Evolutionary conservation across 2,329 filamentous ascomycete species (phyloP).

Genomic region (Lomentospora prolificans): DNA sequence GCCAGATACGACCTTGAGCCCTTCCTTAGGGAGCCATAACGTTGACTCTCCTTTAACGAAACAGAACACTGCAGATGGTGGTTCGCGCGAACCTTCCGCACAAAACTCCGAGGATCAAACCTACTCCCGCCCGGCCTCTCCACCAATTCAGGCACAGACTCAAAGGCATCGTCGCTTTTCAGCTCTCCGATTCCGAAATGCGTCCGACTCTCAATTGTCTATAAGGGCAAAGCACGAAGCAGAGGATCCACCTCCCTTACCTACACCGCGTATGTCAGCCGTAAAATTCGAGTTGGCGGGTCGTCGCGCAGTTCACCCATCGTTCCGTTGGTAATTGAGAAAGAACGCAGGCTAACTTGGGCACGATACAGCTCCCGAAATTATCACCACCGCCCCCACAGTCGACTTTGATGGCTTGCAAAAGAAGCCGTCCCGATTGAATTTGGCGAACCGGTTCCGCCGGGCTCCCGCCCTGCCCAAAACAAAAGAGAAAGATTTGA

Average conservation of each 20-base stretch:
- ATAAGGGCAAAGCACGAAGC: constrained; percentile 61
- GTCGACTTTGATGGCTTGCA: constrained; percentile 45
- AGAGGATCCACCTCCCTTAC: constrained; percentile 46
- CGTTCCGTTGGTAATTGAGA: background rate
- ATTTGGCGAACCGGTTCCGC: constrained; percentile 38
- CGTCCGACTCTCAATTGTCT: constrained; percentile 83
- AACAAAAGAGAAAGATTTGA: background rate
- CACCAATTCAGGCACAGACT: constrained; percentile 43
- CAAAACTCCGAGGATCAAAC: constrained; percentile 10
- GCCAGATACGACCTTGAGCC: background rate
- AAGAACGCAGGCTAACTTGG: background rate
- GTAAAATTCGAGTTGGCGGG: background rate
- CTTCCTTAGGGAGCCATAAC: background rate
- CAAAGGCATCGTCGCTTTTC: constrained; percentile 53
- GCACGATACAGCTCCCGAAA: constrained; percentile 47
- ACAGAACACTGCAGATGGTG: constrained; percentile 9
- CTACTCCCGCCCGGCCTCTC: constrained; percentile 30
- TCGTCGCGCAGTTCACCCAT: background rate
- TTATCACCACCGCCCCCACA: constrained; percentile 88
- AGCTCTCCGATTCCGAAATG: constrained; percentile 78
- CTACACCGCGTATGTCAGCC: constrained; percentile 37
- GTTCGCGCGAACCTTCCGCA: constrained; percentile 15
- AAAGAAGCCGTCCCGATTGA: constrained; percentile 47
- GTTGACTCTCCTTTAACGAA: background rate
- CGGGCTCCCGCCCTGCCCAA: constrained; percentile 37